These are phyloP conservation scores for Rhizopogon vinicolor DNA, from an alignment of 768 basidiomycete genomes.

Conservation along the genomic window DNA sequence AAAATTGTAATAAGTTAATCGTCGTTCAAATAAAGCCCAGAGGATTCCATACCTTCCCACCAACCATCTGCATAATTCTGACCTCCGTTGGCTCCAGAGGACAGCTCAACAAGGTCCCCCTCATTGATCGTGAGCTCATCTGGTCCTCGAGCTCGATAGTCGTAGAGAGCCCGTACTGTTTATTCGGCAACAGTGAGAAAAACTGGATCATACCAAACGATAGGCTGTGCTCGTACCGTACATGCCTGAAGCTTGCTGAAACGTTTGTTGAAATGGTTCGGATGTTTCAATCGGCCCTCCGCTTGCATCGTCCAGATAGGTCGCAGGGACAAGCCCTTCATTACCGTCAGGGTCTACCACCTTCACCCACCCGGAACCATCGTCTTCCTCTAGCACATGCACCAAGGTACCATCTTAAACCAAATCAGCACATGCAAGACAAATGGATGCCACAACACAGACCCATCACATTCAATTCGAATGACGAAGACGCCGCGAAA, in stretches of 20 bases:
- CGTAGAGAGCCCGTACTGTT: conserved; percentile 77
- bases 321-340: conserved; percentile 80
- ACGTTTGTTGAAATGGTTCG: conserved; percentile 10
- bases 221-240: conserved; percentile 40
- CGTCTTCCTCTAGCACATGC: conserved; percentile 71
- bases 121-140: conserved; percentile 65
- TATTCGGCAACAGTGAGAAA: conserved; percentile 3
- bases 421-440: conserved; percentile 10
- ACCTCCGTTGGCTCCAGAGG: conserved; percentile 56
- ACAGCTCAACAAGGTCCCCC: conserved; percentile 60
- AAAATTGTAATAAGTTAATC: conserved; percentile 22
- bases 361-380: conserved; percentile 86
- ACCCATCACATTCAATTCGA: conserved; percentile 71
- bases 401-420: conserved; percentile 58
- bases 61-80: conserved; percentile 72
- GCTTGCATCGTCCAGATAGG: conserved; percentile 53
- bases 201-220: not conserved
- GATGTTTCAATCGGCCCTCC: conserved; percentile 13
- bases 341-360: conserved; percentile 53
- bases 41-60: conserved; percentile 69
- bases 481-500: conserved; percentile 70
- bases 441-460: conserved; percentile 15
- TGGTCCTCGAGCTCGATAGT: conserved; percentile 67
- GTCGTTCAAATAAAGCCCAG: conserved; percentile 13
- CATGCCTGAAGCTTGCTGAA: conserved; percentile 34